A percentile compares a stretch with the other conserved stretches of the same genome.
These are phyloP conservation scores for Zarea fungicola DNA, from an alignment of 2,329 filamentous ascomycete species.

Conservation along the genomic window DNA sequence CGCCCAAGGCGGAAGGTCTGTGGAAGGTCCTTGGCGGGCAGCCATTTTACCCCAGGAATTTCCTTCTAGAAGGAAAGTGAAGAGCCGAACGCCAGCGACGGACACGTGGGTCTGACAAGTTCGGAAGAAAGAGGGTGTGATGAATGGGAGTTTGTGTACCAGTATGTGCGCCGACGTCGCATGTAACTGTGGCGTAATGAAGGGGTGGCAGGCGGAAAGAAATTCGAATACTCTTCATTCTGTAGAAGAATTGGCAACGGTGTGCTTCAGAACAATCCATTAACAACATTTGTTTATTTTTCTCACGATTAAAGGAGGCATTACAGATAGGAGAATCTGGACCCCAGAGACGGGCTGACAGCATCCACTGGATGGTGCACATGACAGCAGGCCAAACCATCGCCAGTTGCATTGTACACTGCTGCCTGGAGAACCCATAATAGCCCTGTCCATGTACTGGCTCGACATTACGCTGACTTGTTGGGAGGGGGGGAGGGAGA, in stretches of 20 bases:
- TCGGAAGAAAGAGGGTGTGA: background rate
- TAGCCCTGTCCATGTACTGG: background rate
- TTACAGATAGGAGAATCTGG: too few species aligned
- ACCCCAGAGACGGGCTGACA: too few species aligned
- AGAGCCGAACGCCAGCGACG: background rate
- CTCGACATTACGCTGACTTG: background rate
- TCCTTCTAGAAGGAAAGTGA: conserved; percentile 6
- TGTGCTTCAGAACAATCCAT: too few species aligned
- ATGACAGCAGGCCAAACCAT: too few species aligned
- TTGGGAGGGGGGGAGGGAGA: background rate
- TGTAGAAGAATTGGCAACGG: too few species aligned
- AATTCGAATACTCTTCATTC: too few species aligned
- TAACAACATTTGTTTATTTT: too few species aligned
- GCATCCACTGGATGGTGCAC: too few species aligned
- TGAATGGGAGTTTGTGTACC: background rate
- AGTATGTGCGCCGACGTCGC: background rate
- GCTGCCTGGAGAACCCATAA: too few species aligned
- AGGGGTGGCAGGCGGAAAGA: too few species aligned
- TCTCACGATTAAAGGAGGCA: too few species aligned
- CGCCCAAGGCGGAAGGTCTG: conserved; percentile 8
- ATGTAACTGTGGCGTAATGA: background rate
- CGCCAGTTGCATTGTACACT: too few species aligned
- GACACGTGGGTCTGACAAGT: background rate
- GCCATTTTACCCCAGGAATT: conserved; percentile 2
- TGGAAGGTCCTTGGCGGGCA: background rate